These are phyloP conservation scores for Rosa lucieae DNA, from an alignment of 306 rosid species.

Conservation along the genomic window DNA sequence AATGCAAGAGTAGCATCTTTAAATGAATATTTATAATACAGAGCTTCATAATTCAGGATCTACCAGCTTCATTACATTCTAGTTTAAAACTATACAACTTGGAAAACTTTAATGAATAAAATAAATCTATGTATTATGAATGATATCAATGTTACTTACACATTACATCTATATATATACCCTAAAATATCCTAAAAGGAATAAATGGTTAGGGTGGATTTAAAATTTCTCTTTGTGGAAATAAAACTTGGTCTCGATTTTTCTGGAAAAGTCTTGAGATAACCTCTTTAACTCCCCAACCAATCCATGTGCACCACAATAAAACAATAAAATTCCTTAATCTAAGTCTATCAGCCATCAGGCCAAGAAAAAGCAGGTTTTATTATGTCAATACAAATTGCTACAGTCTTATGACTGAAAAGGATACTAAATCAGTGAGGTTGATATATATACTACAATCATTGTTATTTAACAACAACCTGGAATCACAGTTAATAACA, in stretches of 20 bases:
- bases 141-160: not conserved
- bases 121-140: not conserved
- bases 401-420: too few species aligned
- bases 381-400: too few species aligned
- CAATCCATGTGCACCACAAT: slow-evolving; percentile 70
- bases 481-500: too few species aligned
- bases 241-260: slow-evolving; percentile 76
- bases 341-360: too few species aligned
- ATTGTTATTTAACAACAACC: too few species aligned
- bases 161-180: not conserved
- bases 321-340: slow-evolving; percentile 36
- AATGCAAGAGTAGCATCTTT: not conserved
- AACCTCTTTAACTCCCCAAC: slow-evolving; percentile 67
- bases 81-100: not conserved
- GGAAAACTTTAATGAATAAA: not conserved
- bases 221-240: slow-evolving; percentile 86
- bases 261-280: slow-evolving; percentile 73
- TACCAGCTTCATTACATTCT: not conserved
- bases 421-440: too few species aligned
- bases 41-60: not conserved
- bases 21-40: not conserved
- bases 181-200: not conserved
- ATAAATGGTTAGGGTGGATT: not conserved
- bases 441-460: too few species aligned
- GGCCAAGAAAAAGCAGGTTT: too few species aligned